Base-by-base conservation (phyloP, 1,284 basidiomycete species). In the Cryptococcus sp. region DNA sequence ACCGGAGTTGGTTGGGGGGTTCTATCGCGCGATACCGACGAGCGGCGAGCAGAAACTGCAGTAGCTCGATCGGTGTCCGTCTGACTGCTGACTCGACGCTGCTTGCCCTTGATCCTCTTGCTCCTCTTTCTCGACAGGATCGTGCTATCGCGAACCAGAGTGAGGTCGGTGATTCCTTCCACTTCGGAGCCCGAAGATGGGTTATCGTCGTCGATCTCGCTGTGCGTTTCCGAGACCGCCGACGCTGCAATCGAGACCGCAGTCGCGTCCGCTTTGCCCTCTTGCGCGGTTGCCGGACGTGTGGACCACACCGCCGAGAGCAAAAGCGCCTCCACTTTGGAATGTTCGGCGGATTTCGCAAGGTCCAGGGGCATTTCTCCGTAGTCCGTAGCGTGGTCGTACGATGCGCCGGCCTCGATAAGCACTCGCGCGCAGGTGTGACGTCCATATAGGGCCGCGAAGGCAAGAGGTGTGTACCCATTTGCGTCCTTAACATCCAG, bases 391-490 rank as follows among this genome's bases (percentile, higher is more conserved):
- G 89, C 87, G 49, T 92, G 84, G 67, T 89, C 87, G 46, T 83
- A 77, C 57, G 90, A 87, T 0, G 94, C 94, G 16, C 92, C 92
- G 27, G 87, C 89, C 16, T 84, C 81, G 16, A 96, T 72, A 31
- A 99, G 81, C 4, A 88, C 78, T 42, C 83, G 81, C 0, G 86
- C 85, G 72, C 91, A 92, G 11, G 84, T 82, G 47, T 82, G 78
- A 20, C 88, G 87, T 23, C 84, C 85, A 19, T 82, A 83, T 45
- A 94, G 80, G 0, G 87, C 88, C 16, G 93, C 90, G 71, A 95
- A 88, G 74, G 95, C 91, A 40, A 98, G 80, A 0, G 95, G 86
- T 0, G 94, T 98, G 72, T 84, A 93, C 6, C 95, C 95, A 73
- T 93, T 96, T 60, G 84, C 82, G 77, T 99, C 96, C 56, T 91